These are phyloP conservation scores for Leccinum ochraceum DNA, from an alignment of 768 basidiomycete species.

Conservation along the genomic window DNA sequence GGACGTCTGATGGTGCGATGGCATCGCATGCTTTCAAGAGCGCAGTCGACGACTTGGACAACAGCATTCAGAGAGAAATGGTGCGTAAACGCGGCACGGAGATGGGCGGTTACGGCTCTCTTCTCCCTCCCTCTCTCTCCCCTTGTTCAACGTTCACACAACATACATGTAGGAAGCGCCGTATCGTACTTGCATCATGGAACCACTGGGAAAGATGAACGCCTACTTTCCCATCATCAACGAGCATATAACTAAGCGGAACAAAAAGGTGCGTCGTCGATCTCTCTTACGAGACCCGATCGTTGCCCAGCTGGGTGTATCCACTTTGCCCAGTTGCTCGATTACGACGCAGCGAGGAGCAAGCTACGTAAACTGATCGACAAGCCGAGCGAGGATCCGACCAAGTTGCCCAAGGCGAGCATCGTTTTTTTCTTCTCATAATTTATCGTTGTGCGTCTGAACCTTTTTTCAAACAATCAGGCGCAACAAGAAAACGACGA, in stretches of 20 bases:
- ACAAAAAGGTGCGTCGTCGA: slow-evolving; percentile 77
- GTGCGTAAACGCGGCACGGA: slow-evolving; percentile 46
- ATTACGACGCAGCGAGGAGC: slow-evolving; percentile 92
- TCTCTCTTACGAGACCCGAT: too few relatives aligned
- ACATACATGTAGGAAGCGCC: slow-evolving; percentile 73
- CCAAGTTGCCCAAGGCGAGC: slow-evolving; percentile 78
- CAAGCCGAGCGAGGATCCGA: slow-evolving; percentile 92
- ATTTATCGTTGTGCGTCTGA: background rate
- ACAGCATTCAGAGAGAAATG: slow-evolving; percentile 79
- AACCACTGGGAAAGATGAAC: slow-evolving; percentile 96
- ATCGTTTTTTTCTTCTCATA: background rate
- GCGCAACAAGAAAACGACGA: slow-evolving; percentile 97
- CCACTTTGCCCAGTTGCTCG: slow-evolving; percentile 66
- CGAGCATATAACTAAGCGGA: slow-evolving; percentile 89
- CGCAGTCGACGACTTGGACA: slow-evolving; percentile 91
- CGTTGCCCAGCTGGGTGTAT: background rate
- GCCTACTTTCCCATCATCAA: slow-evolving; percentile 93
- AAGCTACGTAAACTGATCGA: slow-evolving; percentile 86
- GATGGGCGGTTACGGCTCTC: background rate
- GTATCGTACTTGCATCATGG: slow-evolving; percentile 91
- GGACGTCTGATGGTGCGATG: slow-evolving; percentile 90
- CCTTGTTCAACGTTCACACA: background rate
- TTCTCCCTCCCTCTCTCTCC: too few relatives aligned
- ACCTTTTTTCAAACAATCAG: slow-evolving; percentile 27
- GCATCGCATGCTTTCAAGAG: slow-evolving; percentile 95